Conservation (phyloP, 768 basidiomycete genomes). For the Hygrocybe punicea region DNA sequence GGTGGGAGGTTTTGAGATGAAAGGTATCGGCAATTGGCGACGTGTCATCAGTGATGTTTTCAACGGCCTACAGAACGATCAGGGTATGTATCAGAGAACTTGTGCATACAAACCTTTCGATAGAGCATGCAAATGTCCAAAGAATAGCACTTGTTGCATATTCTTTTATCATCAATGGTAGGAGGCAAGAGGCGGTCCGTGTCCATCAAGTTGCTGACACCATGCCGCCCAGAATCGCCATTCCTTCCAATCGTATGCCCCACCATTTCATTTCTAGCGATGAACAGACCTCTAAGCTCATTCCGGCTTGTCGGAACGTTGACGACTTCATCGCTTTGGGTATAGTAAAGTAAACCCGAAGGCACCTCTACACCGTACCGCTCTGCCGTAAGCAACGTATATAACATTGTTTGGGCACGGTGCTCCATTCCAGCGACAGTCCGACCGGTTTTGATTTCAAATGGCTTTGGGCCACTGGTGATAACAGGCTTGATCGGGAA, state of each 20-base stretch:
- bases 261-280: constrained; percentile 81
- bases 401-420: constrained; percentile 96
- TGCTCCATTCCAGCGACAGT: constrained; percentile 78
- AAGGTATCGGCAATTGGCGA: constrained; percentile 68
- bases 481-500: constrained; percentile 11
- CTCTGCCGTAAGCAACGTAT: constrained; percentile 86
- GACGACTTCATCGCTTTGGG: constrained; percentile 84
- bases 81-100: constrained; percentile 7
- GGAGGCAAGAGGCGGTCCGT: constrained; percentile 71
- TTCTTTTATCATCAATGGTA: constrained; percentile 76
- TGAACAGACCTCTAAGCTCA: constrained; percentile 82
- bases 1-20: constrained; percentile 73
- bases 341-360: constrained; percentile 89
- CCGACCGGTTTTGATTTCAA: constrained; percentile 96
- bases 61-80: constrained; percentile 53
- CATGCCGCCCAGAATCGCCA: constrained; percentile 11
- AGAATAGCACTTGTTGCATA: constrained; percentile 78
- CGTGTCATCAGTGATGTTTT: constrained; percentile 51
- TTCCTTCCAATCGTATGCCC: constrained; percentile 63
- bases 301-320: constrained; percentile 75
- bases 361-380: constrained; percentile 82
- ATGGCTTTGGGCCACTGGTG: constrained; percentile 56
- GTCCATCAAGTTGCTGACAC: constrained; percentile 10
- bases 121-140: constrained; percentile 92
- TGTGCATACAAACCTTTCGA: constrained; percentile 56